phyloP scores from a whole-genome alignment of 306 rosid species.

The Trifolium repens region DNA sequence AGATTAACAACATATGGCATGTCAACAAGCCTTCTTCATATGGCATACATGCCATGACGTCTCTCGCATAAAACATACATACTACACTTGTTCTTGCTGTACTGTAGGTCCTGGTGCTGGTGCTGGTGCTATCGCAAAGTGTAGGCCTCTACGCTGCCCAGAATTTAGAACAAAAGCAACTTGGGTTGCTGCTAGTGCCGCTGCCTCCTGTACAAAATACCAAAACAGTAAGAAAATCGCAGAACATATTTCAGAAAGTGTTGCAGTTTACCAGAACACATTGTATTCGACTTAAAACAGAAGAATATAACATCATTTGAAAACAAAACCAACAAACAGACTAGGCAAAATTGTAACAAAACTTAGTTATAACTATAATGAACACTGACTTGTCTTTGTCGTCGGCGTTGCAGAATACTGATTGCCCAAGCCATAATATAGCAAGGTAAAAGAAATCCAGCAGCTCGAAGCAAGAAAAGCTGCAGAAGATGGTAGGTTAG shows the following conservation, averaged over 20 bases:
- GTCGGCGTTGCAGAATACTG: conserved; percentile 91
- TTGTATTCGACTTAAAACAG: not conserved
- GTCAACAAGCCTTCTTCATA: conserved; percentile 44
- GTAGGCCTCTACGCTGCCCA: conserved; percentile 84
- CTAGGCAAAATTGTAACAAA: conserved; percentile 24
- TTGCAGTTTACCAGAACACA: conserved; percentile 12
- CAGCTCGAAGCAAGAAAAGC: conserved; percentile 96
- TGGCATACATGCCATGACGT: conserved; percentile 24
- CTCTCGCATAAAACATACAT: conserved; percentile 23
- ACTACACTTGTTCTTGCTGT: conserved; percentile 68
- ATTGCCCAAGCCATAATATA: conserved; percentile 99
- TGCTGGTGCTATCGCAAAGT: conserved; percentile 77
- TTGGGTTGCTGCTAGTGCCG: conserved; percentile 98
- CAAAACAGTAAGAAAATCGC: conserved; percentile 4
- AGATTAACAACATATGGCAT: conserved; percentile 38
- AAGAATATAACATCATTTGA: conserved; percentile 39
- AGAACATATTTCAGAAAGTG: not conserved
- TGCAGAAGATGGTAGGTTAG: conserved; percentile 43
- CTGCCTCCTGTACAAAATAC: conserved; percentile 79
- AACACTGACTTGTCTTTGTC: conserved; percentile 84
- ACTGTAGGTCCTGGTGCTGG: conserved; percentile 65
- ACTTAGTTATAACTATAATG: conserved; percentile 30
- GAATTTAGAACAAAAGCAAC: conserved; percentile 93
- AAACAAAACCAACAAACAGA: conserved; percentile 42
- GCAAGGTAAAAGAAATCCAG: conserved; percentile 97